phyloP scores from a whole-genome alignment of 1,139 yeast genomes.

The Hemisphaericaspora xylanilytica region DNA sequence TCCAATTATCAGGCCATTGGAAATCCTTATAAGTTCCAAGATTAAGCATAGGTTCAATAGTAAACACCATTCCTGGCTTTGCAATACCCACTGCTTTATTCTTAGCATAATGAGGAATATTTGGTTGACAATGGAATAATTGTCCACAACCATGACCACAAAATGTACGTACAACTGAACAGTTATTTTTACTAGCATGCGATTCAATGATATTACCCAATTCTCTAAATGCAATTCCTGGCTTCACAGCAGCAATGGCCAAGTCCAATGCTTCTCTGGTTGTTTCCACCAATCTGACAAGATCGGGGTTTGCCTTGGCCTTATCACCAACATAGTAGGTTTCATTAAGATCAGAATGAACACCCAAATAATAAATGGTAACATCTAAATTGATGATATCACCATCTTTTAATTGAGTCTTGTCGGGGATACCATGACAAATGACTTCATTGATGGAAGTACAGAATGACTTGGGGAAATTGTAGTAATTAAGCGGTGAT shows the following conservation, averaged over 20 bases:
- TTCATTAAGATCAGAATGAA: slow-evolving; percentile 93
- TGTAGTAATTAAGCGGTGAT: slow-evolving; percentile 91
- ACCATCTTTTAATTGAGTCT: slow-evolving; percentile 82
- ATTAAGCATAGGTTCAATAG: slow-evolving; percentile 97
- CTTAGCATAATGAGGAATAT: slow-evolving; percentile 89
- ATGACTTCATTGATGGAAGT: slow-evolving; percentile 93
- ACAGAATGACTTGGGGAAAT: slow-evolving; percentile 90
- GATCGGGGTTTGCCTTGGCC: slow-evolving; percentile 69
- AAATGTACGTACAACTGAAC: slow-evolving; percentile 86
- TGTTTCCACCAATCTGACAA: slow-evolving; percentile 88
- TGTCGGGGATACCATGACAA: slow-evolving; percentile 97
- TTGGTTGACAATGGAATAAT: slow-evolving; percentile 90
- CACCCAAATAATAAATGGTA: slow-evolving; percentile 78
- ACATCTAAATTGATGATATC: slow-evolving; percentile 93
- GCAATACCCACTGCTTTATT: slow-evolving; percentile 93
- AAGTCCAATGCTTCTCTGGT: slow-evolving; percentile 83
- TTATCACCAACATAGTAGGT: slow-evolving; percentile 96
- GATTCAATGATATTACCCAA: slow-evolving; percentile 87
- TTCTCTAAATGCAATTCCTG: slow-evolving; percentile 86
- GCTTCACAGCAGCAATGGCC: slow-evolving; percentile 84
- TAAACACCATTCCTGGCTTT: slow-evolving; percentile 95
- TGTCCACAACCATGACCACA: slow-evolving; percentile 94
- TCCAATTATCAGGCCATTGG: slow-evolving; percentile 99
- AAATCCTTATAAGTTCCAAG: slow-evolving; percentile 80
- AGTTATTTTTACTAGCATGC: slow-evolving; percentile 74